Conservation (phyloP, 768 basidiomycete genomes). For the Boletus coccyginus region DNA sequence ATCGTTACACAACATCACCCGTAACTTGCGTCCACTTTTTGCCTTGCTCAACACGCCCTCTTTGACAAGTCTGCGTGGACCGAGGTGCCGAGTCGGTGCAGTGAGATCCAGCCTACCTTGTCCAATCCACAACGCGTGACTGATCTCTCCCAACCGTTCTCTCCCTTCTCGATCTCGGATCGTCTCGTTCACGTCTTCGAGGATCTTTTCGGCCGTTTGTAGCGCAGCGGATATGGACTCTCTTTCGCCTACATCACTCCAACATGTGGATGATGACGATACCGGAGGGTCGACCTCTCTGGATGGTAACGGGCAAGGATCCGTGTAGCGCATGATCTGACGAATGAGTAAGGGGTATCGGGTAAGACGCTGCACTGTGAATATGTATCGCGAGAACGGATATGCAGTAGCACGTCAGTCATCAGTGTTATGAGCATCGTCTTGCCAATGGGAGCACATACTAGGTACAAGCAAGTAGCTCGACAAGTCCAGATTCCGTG, state of each 20-base stretch:
- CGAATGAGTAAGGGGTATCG: slow-evolving; percentile 89
- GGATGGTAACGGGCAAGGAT: slow-evolving; percentile 35
- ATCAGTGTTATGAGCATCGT: too few species aligned
- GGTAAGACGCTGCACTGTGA: slow-evolving; percentile 89
- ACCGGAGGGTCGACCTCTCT: background rate
- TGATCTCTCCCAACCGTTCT: slow-evolving; percentile 72
- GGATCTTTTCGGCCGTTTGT: slow-evolving; percentile 64
- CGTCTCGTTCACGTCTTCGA: slow-evolving; percentile 83
- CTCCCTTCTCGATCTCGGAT: slow-evolving; percentile 81
- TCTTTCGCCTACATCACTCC: slow-evolving; percentile 45
- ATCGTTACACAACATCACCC: slow-evolving; percentile 83
- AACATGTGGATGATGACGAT: background rate
- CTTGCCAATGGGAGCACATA: slow-evolving; percentile 40
- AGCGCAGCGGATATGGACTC: slow-evolving; percentile 53
- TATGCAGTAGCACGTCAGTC: background rate
- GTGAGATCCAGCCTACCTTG: slow-evolving; percentile 89
- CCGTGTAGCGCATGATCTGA: slow-evolving; percentile 82
- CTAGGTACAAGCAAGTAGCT: slow-evolving; percentile 92
- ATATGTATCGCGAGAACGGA: background rate
- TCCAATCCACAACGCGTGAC: slow-evolving; percentile 83
- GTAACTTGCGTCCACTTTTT: slow-evolving; percentile 78
- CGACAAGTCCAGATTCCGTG: slow-evolving; percentile 82
- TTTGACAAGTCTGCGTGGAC: slow-evolving; percentile 72
- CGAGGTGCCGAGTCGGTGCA: slow-evolving; percentile 82
- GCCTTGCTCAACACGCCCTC: slow-evolving; percentile 79